These are phyloP conservation scores for Petunia secreta DNA, from an alignment of 257 asterid genomes.

Conservation along the genomic window DNA sequence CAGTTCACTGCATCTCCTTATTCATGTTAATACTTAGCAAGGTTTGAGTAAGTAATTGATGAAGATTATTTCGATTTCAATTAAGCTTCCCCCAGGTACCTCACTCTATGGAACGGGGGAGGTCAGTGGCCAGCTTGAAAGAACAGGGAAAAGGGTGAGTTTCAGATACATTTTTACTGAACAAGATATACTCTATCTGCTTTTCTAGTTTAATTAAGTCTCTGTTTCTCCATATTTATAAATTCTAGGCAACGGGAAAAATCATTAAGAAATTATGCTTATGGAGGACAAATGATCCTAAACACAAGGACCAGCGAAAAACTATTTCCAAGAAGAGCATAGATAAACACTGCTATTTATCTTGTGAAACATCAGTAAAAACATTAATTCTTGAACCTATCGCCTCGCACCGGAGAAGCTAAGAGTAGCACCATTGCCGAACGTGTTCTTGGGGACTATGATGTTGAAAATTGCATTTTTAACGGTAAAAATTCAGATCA, in stretches of 20 bases:
- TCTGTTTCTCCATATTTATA: background rate
- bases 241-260: background rate
- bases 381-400: background rate
- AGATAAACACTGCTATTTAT: background rate
- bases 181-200: background rate
- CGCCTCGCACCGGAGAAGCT: background rate
- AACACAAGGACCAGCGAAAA: background rate
- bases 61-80: conserved; percentile 25
- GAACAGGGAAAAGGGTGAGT: conserved; percentile 94
- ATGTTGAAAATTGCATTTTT: background rate
- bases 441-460: conserved; percentile 3
- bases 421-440: background rate
- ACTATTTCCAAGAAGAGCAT: background rate
- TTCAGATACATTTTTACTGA: background rate
- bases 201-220: background rate
- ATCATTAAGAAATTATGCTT: background rate
- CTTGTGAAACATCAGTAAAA: background rate
- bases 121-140: conserved; percentile 81
- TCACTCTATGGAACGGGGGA: conserved; percentile 98
- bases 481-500: background rate
- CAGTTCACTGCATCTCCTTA: background rate
- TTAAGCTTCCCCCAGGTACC: conserved; percentile 82
- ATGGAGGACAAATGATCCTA: background rate
- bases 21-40: background rate
- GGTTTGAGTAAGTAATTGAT: conserved; percentile 24